Percentiles rank a stretch among this genome's conserved stretches.
Evolutionary conservation across 306 rosid species (phyloP).

Genomic region (Trichosanthes cucumerina): DNA sequence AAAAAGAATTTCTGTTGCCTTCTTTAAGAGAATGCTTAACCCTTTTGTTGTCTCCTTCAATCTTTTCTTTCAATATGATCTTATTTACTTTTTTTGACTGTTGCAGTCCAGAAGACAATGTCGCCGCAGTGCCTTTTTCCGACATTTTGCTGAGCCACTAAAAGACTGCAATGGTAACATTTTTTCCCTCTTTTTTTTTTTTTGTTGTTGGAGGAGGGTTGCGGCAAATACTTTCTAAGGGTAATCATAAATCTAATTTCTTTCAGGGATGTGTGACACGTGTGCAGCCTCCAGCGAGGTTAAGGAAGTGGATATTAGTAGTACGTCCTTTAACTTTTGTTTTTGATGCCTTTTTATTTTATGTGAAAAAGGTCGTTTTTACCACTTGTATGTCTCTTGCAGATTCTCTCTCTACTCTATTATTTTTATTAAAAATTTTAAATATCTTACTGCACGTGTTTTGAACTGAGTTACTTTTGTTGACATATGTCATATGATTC

Average conservation of each 20-base stretch:
- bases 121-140: slow-evolving; percentile 66
- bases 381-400: neutral
- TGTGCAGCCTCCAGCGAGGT: slow-evolving; percentile 67
- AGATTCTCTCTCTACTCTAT: neutral
- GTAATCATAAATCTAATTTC: neutral
- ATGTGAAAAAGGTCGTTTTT: neutral
- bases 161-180: slow-evolving; percentile 32
- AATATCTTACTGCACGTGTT: neutral
- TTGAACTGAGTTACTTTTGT: neutral
- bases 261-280: slow-evolving; percentile 84
- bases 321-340: slow-evolving; percentile 36
- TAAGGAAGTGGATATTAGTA: slow-evolving; percentile 59
- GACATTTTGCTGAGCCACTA: slow-evolving; percentile 81
- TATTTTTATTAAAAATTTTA: neutral
- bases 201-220: neutral
- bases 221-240: neutral
- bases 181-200: no score
- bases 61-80: neutral
- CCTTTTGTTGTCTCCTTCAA: neutral
- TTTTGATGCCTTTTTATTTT: neutral
- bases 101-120: slow-evolving; percentile 72
- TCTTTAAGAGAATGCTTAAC: neutral
- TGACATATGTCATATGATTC: neutral
- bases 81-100: slow-evolving; percentile 14
- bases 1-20: neutral